Evolutionary conservation across 2,329 filamentous ascomycete genomes (phyloP).

Genomic region (Tolypocladium endophyticum): DNA sequence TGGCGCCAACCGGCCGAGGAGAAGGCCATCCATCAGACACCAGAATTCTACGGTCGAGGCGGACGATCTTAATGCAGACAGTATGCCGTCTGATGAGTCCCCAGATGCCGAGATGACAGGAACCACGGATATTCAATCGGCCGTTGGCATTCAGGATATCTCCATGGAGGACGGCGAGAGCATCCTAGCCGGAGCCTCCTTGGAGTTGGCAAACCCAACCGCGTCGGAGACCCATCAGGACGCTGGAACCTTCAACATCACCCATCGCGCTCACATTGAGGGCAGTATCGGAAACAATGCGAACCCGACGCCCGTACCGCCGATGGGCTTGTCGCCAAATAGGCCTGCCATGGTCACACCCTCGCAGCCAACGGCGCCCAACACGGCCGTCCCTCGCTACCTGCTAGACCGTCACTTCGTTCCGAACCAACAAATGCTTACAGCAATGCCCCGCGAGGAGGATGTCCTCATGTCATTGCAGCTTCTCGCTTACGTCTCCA

Average conservation of each 20-base stretch:
- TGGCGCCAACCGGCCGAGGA: conserved; percentile 44
- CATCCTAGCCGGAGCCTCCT: conserved; percentile 63
- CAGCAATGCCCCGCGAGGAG: conserved; percentile 91
- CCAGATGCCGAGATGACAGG: conserved; percentile 70
- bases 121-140: conserved; percentile 66
- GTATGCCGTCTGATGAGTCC: conserved; percentile 67
- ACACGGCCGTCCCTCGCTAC: conserved; percentile 66
- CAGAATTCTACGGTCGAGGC: conserved; percentile 83
- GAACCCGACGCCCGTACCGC: conserved; percentile 52
- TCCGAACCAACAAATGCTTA: conserved; percentile 63
- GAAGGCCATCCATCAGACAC: conserved; percentile 79
- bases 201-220: conserved; percentile 66
- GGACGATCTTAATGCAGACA: conserved; percentile 79
- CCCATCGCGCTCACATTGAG: conserved; percentile 73
- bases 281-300: conserved; percentile 71
- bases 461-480: conserved; percentile 98
- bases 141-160: conserved; percentile 78
- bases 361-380: conserved; percentile 64
- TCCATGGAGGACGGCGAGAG: conserved; percentile 69
- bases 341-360: conserved; percentile 59
- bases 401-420: conserved; percentile 63
- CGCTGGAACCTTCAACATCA: conserved; percentile 87
- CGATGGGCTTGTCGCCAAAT: conserved; percentile 64
- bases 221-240: conserved; percentile 73
- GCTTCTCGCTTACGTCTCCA: conserved; percentile 92